A percentile compares a stretch with the other conserved stretches of the same genome.
Evolutionary conservation across 1,284 basidiomycete genomes (phyloP).

Genomic region (Leccinum colubrinum): DNA sequence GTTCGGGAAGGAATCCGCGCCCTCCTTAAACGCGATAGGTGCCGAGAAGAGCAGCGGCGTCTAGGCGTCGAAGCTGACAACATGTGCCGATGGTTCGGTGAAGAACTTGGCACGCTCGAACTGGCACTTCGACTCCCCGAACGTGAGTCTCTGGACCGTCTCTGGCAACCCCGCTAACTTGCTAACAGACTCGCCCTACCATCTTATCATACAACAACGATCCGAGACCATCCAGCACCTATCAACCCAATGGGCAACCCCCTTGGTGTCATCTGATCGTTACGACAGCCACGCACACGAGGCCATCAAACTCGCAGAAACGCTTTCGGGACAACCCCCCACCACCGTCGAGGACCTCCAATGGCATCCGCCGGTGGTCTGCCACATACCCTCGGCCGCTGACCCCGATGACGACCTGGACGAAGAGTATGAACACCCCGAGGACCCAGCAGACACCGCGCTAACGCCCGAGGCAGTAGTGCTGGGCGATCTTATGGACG

Average conservation of each 20-base stretch:
- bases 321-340: background rate
- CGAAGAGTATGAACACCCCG: background rate
- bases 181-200: background rate
- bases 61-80: no score
- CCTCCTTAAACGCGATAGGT: background rate
- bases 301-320: background rate
- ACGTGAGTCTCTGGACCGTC: background rate
- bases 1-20: background rate
- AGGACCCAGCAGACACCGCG: background rate
- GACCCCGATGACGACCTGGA: background rate
- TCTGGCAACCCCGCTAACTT: background rate
- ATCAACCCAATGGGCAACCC: background rate
- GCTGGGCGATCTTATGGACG: background rate
- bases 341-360: background rate
- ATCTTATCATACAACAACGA: background rate
- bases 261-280: background rate
- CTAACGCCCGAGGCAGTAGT: background rate
- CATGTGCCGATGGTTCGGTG: background rate
- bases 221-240: background rate
- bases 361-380: background rate
- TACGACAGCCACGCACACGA: background rate
- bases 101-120: background rate
- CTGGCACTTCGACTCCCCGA: background rate
- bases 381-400: background rate
- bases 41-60: no score